Evolutionary conservation across 306 rosid genomes (phyloP).

Genomic region (Rubus idaeus): DNA sequence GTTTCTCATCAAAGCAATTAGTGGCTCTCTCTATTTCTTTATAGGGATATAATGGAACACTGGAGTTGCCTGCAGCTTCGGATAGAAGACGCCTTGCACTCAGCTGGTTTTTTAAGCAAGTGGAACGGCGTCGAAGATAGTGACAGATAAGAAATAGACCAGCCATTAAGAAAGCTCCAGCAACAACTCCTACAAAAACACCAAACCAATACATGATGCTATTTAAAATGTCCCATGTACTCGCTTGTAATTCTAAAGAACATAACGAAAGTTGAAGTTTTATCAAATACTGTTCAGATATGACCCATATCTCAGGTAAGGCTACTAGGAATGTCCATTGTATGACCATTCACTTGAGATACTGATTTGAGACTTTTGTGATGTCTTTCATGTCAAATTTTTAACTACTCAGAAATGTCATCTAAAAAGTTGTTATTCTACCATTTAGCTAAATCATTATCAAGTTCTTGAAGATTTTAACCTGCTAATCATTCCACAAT

Average conservation of each 20-base stretch:
- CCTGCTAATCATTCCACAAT: neutral
- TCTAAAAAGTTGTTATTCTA: neutral
- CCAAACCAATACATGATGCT: conserved; percentile 16
- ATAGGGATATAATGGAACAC: conserved; percentile 67
- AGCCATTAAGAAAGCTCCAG: conserved; percentile 63
- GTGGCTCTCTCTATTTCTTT: conserved; percentile 83
- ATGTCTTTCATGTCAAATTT: neutral
- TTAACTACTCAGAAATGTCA: neutral
- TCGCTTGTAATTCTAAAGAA: neutral
- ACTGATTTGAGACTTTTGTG: neutral
- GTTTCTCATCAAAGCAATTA: conserved; percentile 67
- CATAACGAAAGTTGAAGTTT: neutral
- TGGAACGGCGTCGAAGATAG: conserved; percentile 59
- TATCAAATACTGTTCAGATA: neutral
- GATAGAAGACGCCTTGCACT: conserved; percentile 65
- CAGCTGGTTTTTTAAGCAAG: conserved; percentile 58
- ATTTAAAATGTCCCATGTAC: neutral
- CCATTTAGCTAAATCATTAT: neutral
- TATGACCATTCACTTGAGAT: neutral
- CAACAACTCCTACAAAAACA: conserved; percentile 41
- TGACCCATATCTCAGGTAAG: conserved; percentile 6
- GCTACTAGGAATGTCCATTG: neutral
- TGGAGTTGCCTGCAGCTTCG: conserved; percentile 86
- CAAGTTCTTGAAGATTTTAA: neutral
- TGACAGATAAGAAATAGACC: conserved; percentile 45